Evolutionary conservation across 371 early-diverging fungal species (phyloP).

Genomic region (Nosema muscidifuracis): DNA sequence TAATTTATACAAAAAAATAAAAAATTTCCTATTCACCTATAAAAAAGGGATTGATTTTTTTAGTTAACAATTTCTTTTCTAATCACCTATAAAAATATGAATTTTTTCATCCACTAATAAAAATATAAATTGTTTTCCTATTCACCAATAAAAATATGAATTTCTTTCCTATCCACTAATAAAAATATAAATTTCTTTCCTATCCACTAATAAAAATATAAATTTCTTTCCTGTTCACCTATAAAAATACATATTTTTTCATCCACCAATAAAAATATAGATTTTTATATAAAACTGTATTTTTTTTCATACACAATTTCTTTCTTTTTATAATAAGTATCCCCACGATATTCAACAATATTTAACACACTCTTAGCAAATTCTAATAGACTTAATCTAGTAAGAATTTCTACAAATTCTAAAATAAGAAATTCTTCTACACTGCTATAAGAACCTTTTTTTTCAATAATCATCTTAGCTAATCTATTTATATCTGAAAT

Average conservation of each 20-base stretch:
- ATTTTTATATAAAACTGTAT: background rate
- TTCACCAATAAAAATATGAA: background rate
- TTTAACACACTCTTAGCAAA: constrained; percentile 33
- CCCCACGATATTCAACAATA: constrained; percentile 45
- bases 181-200: too few relatives aligned
- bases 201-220: too few relatives aligned
- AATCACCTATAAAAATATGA: background rate
- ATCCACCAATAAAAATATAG: too few relatives aligned
- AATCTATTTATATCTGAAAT: constrained; percentile 17
- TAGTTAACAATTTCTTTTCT: background rate
- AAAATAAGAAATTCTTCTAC: constrained; percentile 51
- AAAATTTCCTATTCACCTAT: background rate
- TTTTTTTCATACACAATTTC: constrained; percentile 33
- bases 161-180: too few relatives aligned
- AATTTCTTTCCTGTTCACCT: too few relatives aligned
- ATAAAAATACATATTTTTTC: too few relatives aligned
- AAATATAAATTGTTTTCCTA: background rate
- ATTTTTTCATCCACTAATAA: too few relatives aligned
- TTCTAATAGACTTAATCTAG: constrained; percentile 6
- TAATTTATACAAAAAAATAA: constrained; percentile 36
- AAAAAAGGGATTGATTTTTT: background rate
- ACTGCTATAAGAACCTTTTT: constrained; percentile 27
- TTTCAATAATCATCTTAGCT: background rate
- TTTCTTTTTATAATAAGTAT: constrained; percentile 47
- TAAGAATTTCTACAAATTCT: constrained; percentile 53